phyloP scores from a whole-genome alignment of 306 rosid species.

The Rubus idaeus region DNA sequence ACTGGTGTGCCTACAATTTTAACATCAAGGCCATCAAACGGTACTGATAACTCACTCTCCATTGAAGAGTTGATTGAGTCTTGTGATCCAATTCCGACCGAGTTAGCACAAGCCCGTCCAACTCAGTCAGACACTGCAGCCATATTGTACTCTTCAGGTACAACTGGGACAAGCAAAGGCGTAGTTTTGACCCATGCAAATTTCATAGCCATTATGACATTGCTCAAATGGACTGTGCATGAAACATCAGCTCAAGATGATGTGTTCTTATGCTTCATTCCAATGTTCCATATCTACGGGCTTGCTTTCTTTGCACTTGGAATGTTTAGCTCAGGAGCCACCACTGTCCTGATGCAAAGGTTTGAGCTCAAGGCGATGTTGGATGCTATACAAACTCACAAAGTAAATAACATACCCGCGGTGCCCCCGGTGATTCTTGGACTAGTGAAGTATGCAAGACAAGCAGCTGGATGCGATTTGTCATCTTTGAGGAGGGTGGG shows the following conservation, averaged over 20 bases:
- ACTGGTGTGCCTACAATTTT: conserved; percentile 63
- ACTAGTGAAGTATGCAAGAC: conserved; percentile 54
- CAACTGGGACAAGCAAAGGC: conserved; percentile 86
- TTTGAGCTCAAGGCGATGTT: conserved; percentile 60
- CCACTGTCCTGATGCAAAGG: conserved; percentile 62
- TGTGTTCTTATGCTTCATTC: conserved; percentile 78
- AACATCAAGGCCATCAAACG: conserved; percentile 32
- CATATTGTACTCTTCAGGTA: conserved; percentile 86
- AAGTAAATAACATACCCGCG: conserved; percentile 65
- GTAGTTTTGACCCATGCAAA: conserved; percentile 76
- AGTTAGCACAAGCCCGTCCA: conserved; percentile 36
- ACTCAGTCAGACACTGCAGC: conserved; percentile 76
- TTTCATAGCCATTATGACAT: conserved; percentile 47
- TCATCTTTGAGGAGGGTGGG: conserved; percentile 62
- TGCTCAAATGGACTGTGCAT: conserved; percentile 58
- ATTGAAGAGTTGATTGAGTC: conserved; percentile 68
- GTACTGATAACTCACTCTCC: conserved; percentile 28
- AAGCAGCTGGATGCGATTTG: conserved; percentile 40
- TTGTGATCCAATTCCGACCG: conserved; percentile 47
- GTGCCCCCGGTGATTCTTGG: conserved; percentile 86
- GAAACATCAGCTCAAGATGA: conserved; percentile 45
- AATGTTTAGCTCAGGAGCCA: conserved; percentile 52
- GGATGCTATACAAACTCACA: conserved; percentile 50
- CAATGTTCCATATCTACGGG: conserved; percentile 87
- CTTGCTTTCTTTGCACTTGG: conserved; percentile 71